These are phyloP conservation scores for Sugiyamaella boreocaroliniensis DNA, from an alignment of 805 yeast genomes.

Conservation along the genomic window DNA sequence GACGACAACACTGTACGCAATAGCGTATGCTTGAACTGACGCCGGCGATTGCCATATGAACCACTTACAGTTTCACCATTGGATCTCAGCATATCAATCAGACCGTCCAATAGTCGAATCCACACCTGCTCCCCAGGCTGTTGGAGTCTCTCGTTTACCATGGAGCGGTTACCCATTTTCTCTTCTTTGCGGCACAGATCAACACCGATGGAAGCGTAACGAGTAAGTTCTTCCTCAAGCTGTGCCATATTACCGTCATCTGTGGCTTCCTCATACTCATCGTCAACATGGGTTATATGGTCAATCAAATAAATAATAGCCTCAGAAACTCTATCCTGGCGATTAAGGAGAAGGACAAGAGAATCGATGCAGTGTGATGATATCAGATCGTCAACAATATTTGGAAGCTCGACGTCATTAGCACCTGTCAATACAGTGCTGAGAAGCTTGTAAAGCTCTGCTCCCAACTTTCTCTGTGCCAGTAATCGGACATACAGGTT, in stretches of 20 bases:
- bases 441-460: constrained; percentile 20
- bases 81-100: constrained; percentile 26
- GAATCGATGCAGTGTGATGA: constrained; percentile 23
- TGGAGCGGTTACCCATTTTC: neutral
- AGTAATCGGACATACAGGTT: constrained; percentile 18
- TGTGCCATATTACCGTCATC: neutral
- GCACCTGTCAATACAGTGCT: constrained; percentile 28
- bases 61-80: constrained; percentile 21
- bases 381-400: constrained; percentile 25
- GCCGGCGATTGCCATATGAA: neutral
- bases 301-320: constrained; percentile 29
- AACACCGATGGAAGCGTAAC: constrained; percentile 21
- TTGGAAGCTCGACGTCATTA: constrained; percentile 25
- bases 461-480: constrained; percentile 18
- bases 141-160: neutral
- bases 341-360: constrained; percentile 22
- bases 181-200: constrained; percentile 17
- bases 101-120: constrained; percentile 35
- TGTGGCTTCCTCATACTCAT: constrained; percentile 8
- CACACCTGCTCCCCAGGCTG: constrained; percentile 29
- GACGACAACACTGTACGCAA: constrained; percentile 16
- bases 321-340: constrained; percentile 22
- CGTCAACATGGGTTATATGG: constrained; percentile 17
- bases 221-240: constrained; percentile 9
- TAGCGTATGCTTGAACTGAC: constrained; percentile 10